Conservation (phyloP, 225 moss, liverwort and hornwort species). For the Anthoceros angustus region DNA sequence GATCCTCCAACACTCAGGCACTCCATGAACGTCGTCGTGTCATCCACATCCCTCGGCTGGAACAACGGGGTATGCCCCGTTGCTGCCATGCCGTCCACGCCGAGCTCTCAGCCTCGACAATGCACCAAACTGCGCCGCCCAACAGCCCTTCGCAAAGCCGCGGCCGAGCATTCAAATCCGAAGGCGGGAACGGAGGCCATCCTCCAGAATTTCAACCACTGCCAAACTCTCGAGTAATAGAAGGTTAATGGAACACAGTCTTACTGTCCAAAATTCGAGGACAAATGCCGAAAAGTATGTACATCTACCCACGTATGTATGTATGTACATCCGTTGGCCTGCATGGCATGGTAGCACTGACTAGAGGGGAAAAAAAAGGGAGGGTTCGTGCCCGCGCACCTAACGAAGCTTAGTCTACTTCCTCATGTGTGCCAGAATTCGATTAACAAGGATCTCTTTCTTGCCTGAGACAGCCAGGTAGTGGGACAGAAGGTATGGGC, state of each 20-base stretch:
- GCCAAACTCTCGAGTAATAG: too few relatives aligned
- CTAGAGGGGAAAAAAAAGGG: too few relatives aligned
- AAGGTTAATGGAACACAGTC: too few relatives aligned
- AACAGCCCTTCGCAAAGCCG: not conserved
- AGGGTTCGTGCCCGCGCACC: too few relatives aligned
- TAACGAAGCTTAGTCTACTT: conserved; percentile 24
- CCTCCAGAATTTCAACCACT: too few relatives aligned
- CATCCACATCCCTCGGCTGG: not conserved
- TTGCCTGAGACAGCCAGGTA: conserved; percentile 73
- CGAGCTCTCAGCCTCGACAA: not conserved
- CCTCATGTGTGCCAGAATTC: conserved; percentile 75
- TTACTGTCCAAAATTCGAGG: too few relatives aligned
- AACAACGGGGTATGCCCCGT: not conserved
- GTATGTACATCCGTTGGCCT: too few relatives aligned
- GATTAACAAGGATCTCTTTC: conserved; percentile 56
- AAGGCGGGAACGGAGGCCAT: too few relatives aligned
- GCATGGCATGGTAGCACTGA: too few relatives aligned
- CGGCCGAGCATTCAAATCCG: too few relatives aligned
- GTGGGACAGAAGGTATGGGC: conserved; percentile 62
- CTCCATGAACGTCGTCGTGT: conserved; percentile 2
- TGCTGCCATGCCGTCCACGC: not conserved
- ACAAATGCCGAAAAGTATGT: too few relatives aligned
- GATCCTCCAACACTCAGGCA: not conserved
- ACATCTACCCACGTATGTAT: too few relatives aligned
- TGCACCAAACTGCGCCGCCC: not conserved